phyloP scores from a whole-genome alignment of 2,329 filamentous ascomycete species.

The Ophiosphaerella narmari region DNA sequence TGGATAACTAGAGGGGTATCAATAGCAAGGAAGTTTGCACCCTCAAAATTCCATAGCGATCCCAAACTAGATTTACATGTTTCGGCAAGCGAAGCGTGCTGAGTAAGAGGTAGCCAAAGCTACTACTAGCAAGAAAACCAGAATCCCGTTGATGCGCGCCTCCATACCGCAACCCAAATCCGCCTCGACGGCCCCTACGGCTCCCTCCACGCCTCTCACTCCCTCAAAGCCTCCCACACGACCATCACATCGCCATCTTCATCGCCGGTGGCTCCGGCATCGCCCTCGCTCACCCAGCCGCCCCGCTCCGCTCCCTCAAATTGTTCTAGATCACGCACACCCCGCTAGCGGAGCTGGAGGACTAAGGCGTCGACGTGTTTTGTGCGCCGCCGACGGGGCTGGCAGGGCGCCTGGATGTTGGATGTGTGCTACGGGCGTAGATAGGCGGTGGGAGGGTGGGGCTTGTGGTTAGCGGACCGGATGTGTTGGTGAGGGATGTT shows the following conservation, averaged over 20 bases:
- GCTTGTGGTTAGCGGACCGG: conserved; percentile 66
- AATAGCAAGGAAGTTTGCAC: too few species aligned
- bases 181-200: conserved; percentile 70
- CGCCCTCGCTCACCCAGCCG: conserved; percentile 46
- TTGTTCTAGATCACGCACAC: conserved; percentile 66
- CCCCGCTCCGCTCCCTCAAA: conserved; percentile 44
- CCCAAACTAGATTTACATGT: too few species aligned
- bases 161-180: conserved; percentile 51
- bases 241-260: conserved; percentile 59
- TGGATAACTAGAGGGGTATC: too few species aligned
- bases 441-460: conserved; percentile 47
- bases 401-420: conserved; percentile 60
- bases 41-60: too few species aligned
- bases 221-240: conserved; percentile 57
- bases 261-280: conserved; percentile 69
- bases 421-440: conserved; percentile 48
- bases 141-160: too few species aligned
- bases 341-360: conserved; percentile 54
- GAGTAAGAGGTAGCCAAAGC: too few species aligned
- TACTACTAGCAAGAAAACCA: too few species aligned
- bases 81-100: too few species aligned
- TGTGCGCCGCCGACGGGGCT: conserved; percentile 61
- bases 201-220: conserved; percentile 59
- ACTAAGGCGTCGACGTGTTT: conserved; percentile 57
- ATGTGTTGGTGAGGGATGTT: conserved; percentile 64